Evolutionary conservation across 148 eudicot genomes (phyloP).

Genomic region (Nyssa sinensis): DNA sequence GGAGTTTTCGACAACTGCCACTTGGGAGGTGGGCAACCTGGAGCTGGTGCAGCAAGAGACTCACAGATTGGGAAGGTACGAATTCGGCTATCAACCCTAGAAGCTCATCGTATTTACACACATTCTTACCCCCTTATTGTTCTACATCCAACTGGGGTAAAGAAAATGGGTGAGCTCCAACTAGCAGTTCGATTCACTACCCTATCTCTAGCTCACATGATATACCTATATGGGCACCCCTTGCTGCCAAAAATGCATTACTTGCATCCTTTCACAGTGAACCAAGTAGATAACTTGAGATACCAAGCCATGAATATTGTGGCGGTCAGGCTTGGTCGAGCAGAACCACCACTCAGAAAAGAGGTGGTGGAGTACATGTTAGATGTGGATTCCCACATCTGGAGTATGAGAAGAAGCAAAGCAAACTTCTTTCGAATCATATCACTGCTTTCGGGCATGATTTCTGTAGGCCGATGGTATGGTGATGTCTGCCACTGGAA

Average conservation of each 20-base stretch:
- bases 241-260: conserved; percentile 47
- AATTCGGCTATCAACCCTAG: conserved; percentile 33
- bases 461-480: conserved; percentile 32
- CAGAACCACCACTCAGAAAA: conserved; percentile 40
- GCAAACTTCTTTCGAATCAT: conserved; percentile 46
- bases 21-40: conserved; percentile 24
- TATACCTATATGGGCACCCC: conserved; percentile 33
- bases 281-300: conserved; percentile 40
- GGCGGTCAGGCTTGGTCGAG: conserved; percentile 31
- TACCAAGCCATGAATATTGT: conserved; percentile 44
- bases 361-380: conserved; percentile 46
- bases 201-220: conserved; percentile 34
- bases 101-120: conserved; percentile 36
- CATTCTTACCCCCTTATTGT: conserved; percentile 38
- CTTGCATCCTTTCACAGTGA: conserved; percentile 42
- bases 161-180: conserved; percentile 49
- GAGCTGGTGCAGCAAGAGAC: conserved; percentile 25
- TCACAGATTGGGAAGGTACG: conserved; percentile 40
- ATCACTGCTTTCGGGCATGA: conserved; percentile 29
- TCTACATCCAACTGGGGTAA: conserved; percentile 34
- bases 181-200: conserved; percentile 37
- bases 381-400: conserved; percentile 47
- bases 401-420: conserved; percentile 52
- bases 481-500: conserved; percentile 39
- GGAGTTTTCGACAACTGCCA: conserved; percentile 44